Evolutionary conservation across 306 rosid species (phyloP), one percentile per base, ranked within the genome.

Genomic region (Trifolium subterraneum): DNA sequence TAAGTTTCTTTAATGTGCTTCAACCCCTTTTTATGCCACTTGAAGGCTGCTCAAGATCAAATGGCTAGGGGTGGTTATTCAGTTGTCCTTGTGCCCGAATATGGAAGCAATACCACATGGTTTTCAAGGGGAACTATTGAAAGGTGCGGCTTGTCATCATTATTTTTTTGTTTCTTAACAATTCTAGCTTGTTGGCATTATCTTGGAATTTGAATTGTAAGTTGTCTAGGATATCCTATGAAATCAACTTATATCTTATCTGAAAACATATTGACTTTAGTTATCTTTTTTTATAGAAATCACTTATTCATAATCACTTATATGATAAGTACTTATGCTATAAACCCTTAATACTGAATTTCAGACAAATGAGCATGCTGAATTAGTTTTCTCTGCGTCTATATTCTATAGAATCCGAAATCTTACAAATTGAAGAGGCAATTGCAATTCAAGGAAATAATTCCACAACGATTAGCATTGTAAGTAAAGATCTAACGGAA

Each of bases 31-130:
- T 90, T 91, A 72, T 86, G 91, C 62, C 98, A 91, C 85, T 85
- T 93, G 89, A 93, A 85, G 88, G 78, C 84, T 83, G 98, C 97
- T 18, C 92, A 87, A 79, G 96, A 93, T 77, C 98, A 93, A 85
- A 84, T 93, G 87, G 90, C 84, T 29, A 89, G 82, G 73, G 98
- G 98, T 41, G 98, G 93, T 29, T 93, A 93, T 85, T 91, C 97
- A 15, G 88, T 93, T 64, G 79, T 81, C 78, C 97, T 93, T 25
- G 85, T 81, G 85, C 97, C 96, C 3, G 92, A 85, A 25, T 72
- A 70, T 14, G 81, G 68, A 61, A 64, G 76, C 45, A 84, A 86
- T 66, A 73, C 84, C 13, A 50, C 84, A 6, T 93, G 98, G 98
- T 93, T 93, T 82, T 89, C 93, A 19, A 89, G 82, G 88, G 88